A percentile compares a stretch with the other conserved stretches of the same genome.
Evolutionary conservation across 2,329 filamentous ascomycete species (phyloP).

Genomic region (Magnaporthiopsis incrustans): DNA sequence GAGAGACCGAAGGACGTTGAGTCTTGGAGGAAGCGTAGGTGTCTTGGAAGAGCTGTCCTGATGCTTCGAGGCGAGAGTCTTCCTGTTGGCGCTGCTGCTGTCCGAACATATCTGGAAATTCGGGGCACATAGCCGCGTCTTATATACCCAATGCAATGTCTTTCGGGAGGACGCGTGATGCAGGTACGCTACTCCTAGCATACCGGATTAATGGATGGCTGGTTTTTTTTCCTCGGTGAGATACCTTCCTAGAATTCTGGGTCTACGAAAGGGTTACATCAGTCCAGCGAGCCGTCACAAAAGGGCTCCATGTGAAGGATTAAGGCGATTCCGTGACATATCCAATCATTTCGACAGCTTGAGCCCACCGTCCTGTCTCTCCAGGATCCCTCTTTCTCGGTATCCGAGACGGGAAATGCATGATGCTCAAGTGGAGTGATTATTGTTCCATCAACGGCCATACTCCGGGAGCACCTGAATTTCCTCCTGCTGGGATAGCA

Average conservation of each 20-base stretch:
- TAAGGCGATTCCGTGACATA: not conserved
- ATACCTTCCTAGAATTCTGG: not conserved
- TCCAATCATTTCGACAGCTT: not conserved
- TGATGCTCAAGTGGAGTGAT: too few relatives aligned
- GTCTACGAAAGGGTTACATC: not conserved
- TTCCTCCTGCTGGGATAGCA: not conserved
- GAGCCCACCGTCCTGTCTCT: not conserved
- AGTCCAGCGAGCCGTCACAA: not conserved
- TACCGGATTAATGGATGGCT: not conserved
- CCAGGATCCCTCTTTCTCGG: not conserved
- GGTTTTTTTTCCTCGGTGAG: not conserved
- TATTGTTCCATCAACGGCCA: not conserved
- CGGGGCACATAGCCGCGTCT: not conserved
- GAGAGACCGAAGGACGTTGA: too few relatives aligned
- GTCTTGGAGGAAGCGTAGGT: too few relatives aligned
- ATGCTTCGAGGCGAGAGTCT: not conserved
- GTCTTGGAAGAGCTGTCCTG: not conserved
- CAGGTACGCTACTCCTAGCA: too few relatives aligned
- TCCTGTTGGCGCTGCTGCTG: not conserved
- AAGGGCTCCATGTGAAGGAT: not conserved
- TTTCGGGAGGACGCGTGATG: not conserved
- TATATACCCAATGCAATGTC: not conserved
- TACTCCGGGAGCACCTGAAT: not conserved
- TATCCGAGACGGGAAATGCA: not conserved
- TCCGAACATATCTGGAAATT: not conserved